Percentiles rank a stretch among this genome's conserved stretches.
Evolutionary conservation across 2,329 filamentous ascomycete species (phyloP).

Genomic region (Ceratocystis eucalypticola): DNA sequence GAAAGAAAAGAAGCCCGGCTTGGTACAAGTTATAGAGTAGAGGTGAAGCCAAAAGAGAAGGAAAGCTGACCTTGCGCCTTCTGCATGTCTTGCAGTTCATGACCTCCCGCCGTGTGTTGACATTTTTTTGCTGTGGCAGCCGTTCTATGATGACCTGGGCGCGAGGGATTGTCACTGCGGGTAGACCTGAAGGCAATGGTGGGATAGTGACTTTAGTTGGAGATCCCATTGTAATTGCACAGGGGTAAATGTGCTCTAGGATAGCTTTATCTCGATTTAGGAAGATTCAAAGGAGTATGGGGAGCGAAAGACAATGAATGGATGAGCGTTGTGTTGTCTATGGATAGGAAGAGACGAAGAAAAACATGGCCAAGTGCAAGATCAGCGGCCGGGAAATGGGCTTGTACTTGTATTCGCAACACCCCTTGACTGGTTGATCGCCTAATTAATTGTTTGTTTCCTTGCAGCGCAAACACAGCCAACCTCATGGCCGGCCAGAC

Average conservation of each 20-base stretch:
- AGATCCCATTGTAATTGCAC: background rate
- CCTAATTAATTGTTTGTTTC: background rate
- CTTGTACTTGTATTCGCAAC: background rate
- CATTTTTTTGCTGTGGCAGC: slow-evolving; percentile 53
- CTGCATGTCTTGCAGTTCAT: slow-evolving; percentile 96
- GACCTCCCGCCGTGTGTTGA: slow-evolving; percentile 67
- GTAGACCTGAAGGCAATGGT: background rate
- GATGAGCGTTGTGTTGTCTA: background rate
- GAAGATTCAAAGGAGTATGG: background rate
- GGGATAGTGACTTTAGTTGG: background rate
- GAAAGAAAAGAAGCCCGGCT: too few relatives aligned
- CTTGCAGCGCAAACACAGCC: background rate
- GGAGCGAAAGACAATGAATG: too few relatives aligned
- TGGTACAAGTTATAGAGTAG: background rate
- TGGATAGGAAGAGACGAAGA: background rate
- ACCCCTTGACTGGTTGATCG: background rate
- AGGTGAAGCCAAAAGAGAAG: background rate
- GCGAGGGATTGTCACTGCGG: slow-evolving; percentile 47
- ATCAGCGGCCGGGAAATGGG: background rate
- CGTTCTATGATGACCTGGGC: slow-evolving; percentile 72
- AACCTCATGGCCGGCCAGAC: background rate
- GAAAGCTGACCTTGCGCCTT: slow-evolving; percentile 62
- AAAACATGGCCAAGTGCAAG: background rate
- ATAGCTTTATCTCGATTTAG: background rate
- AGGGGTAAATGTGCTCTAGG: background rate